phyloP scores from a whole-genome alignment of 169 alveolate species.

The Babesia bovis region DNA sequence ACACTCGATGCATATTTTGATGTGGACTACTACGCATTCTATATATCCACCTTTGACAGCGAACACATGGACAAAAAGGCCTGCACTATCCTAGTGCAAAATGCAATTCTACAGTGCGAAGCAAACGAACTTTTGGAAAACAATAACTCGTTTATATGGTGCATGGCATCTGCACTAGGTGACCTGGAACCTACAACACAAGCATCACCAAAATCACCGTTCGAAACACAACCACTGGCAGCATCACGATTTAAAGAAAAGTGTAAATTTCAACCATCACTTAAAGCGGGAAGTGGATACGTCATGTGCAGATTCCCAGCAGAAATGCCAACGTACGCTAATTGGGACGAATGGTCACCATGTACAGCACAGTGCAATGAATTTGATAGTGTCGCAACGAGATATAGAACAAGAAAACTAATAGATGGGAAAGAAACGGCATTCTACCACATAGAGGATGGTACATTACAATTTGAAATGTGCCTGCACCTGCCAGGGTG shows the following conservation, averaged over 20 bases:
- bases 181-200: constrained; percentile 11
- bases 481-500: constrained; percentile 49
- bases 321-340: constrained; percentile 29
- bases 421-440: not conserved
- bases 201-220: not conserved
- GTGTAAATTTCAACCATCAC: constrained; percentile 27
- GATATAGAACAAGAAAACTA: constrained; percentile 46
- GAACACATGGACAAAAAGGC: constrained; percentile 18
- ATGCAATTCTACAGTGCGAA: constrained; percentile 28
- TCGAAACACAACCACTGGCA: not conserved
- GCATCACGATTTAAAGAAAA: constrained; percentile 17
- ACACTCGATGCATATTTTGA: constrained; percentile 5
- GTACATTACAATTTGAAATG: constrained; percentile 51
- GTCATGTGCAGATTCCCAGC: constrained; percentile 67
- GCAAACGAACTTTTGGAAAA: constrained; percentile 21
- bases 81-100: constrained; percentile 1
- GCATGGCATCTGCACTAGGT: constrained; percentile 17
- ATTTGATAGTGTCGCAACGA: constrained; percentile 39
- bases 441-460: constrained; percentile 8
- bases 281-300: constrained; percentile 59
- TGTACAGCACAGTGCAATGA: constrained; percentile 64
- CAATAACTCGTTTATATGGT: not conserved
- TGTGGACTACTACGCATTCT: constrained; percentile 28
- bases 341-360: constrained; percentile 74
- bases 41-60: constrained; percentile 15